Base-by-base conservation (phyloP, 2,329 filamentous ascomycete genomes). In the Sporothrix humicola region DNA sequence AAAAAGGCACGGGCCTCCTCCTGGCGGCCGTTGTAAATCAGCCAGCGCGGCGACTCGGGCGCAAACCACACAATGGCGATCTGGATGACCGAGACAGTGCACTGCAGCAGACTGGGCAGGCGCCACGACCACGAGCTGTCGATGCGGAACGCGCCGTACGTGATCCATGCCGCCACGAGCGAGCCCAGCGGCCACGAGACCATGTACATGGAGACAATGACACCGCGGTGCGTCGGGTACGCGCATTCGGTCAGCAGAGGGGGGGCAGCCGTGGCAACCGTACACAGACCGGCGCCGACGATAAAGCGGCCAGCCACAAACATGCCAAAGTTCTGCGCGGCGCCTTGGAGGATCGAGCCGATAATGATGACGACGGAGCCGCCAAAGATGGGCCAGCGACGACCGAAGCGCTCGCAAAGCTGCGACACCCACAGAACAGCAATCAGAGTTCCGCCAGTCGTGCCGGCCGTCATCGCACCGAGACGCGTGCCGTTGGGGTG, bases 161-260 rank as follows among this genome's bases (percentile, higher is more conserved):
- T 90, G 66, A 92, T 89, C 92, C 92, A 94, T 0, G 89, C 86
- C 0, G 93, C 93, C 17, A 90, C 82, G 1, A 96, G 86, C 17
- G 92, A 84, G 73, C 93, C 93, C 42, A 95, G 87, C 0, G 92
- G 93, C 70, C 95, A 81, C 92, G 95, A 95, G 79, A 95, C 94
- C 78, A 95, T 93, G 80, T 95, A 93, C 3, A 95, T 84, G 44
- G 89, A 88, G 0, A 92, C 94, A 46, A 96, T 87, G 75, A 90
- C 85, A 13, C 93, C 93, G 80, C 93, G 88, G 78, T 95, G 95
- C 73, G 87, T 87, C 1, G 93, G 93, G 79, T 95, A 93, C 3
- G 91, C 90, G 31, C 95, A 86, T 79, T 96, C 93, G 13, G 69
- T 77, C 59, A 76, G 46, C 44, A 76, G 68, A 52, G 65, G 61